These are phyloP conservation scores for Solanum pennellii DNA, from an alignment of 257 asterid genomes.

Conservation along the genomic window DNA sequence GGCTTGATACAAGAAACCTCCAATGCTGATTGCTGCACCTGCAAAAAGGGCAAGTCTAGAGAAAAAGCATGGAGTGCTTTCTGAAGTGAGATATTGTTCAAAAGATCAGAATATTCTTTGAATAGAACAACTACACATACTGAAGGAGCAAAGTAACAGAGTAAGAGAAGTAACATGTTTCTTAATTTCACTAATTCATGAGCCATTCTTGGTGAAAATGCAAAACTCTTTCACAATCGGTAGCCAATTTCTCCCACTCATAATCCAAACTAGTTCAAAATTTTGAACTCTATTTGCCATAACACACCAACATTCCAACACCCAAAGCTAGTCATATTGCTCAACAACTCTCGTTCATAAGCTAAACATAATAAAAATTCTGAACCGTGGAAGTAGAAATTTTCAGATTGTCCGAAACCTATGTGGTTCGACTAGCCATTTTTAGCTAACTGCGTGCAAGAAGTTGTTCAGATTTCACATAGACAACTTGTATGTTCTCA, in stretches of 20 bases:
- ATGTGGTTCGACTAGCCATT: no score
- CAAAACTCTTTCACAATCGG: not conserved
- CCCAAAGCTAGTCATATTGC: not conserved
- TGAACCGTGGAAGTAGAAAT: not conserved
- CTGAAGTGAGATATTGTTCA: not conserved
- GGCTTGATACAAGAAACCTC: not conserved
- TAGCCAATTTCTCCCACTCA: no score
- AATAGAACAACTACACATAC: not conserved
- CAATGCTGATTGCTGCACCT: not conserved
- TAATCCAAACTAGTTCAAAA: no score
- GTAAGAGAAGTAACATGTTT: not conserved
- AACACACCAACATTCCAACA: not conserved
- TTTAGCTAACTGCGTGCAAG: no score
- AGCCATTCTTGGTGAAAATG: not conserved
- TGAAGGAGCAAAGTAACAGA: not conserved
- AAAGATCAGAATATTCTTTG: not conserved
- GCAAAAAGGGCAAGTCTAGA: not conserved
- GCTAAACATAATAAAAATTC: not conserved
- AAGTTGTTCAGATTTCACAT: no score
- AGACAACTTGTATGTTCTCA: no score
- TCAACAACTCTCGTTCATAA: not conserved
- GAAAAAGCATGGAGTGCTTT: not conserved
- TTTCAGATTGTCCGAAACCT: no score
- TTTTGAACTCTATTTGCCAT: not conserved
- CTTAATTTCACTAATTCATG: not conserved